Evolutionary conservation across 495 filamentous ascomycete genomes (phyloP), one percentile per base, ranked within the genome.

Genomic region (Trichoderma orchidacearum): DNA sequence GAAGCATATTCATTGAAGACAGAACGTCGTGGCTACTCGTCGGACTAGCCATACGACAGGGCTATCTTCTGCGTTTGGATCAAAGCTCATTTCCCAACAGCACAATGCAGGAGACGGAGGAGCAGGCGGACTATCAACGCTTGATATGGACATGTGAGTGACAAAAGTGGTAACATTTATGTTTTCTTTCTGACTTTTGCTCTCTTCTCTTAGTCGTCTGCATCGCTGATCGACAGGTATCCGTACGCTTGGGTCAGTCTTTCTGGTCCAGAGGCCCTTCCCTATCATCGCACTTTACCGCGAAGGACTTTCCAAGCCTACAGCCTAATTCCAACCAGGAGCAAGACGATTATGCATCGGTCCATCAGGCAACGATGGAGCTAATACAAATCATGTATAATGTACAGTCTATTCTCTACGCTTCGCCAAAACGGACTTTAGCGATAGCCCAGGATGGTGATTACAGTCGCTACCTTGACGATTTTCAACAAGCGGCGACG

Each of bases 181-280:
- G 6, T n/a, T 13, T 36, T 36, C 4, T n/a, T n/a, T 36, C 17
- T 36, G n/a, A n/a, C 12, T 36, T 36, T 36, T 15, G 12, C 12
- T 11, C 12, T 36, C 32, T 17, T 54, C 4, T 15, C 9, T 9
- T 8, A 55, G 53, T 36, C 18, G 25, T 36, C 15, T 55, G 36
- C 25, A 27, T 55, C 6, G 23, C 35, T 25, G 53, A 55, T 35
- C 53, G 53, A 18, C 53, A 55, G 30, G 36, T 55, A 32, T 55
- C 53, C 30, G 35, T 55, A 13, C 53, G 53, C 53, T 23, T 55
- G 30, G 53, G 53, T 1, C 53, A 55, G 17, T 32, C 53, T 15
- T 55, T 55, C n/a, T 55, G 53, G 53, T 55, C 30, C 9, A 29
- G 53, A 15, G 53, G 53, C 9, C 53, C 53, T 4, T 55, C 53